Evolutionary conservation across 148 eudicot genomes (phyloP), one percentile per base, ranked within the genome.

Genomic region (Chenopodium album): DNA sequence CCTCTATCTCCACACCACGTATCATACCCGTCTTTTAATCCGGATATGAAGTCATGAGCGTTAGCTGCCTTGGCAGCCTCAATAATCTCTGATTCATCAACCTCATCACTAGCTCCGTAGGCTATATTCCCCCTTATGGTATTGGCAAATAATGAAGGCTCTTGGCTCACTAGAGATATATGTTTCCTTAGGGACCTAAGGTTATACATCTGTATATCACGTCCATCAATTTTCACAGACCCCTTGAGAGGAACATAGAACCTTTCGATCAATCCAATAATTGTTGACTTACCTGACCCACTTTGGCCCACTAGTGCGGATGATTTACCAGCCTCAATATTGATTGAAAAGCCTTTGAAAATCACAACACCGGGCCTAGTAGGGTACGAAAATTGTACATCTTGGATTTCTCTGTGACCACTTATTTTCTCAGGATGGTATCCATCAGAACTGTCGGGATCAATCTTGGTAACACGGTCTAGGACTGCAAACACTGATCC

Each of bases 211-310:
- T 81, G 85, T 29, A 92, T 82, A 69, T 93, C 98, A 17, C 78
- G 87, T 1, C 92, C 91, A 52, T 92, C 95, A 7, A 93, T 85
- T 80, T 87, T 88, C 6, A 93, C 88, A 3, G 23, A 71, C 14
- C 98, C 98, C 2, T 48, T 71, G 0, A 87, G 19, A 4, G 95
- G 98, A 75, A 90, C 98, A 26, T 93, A 93, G 48, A 93, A 93
- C 73, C 98, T 86, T 62, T 93, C 92, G 7, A 93, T 89, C 9
- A 93, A 67, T 2, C 92, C 88, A 20, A 93, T 87, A 48, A 93
- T 89, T 1, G 98, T 90, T 0, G 98, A 93, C 68, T 93, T 93
- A 0, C 98, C 98, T 0, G 98, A 93, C 66, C 98, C 98, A 67
- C 95, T 93, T 76, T 86, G 93, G 23, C 98, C 98, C 10, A 93